phyloP scores from a whole-genome alignment of 1,284 basidiomycete species.

The Paramarasmius palmivorus region DNA sequence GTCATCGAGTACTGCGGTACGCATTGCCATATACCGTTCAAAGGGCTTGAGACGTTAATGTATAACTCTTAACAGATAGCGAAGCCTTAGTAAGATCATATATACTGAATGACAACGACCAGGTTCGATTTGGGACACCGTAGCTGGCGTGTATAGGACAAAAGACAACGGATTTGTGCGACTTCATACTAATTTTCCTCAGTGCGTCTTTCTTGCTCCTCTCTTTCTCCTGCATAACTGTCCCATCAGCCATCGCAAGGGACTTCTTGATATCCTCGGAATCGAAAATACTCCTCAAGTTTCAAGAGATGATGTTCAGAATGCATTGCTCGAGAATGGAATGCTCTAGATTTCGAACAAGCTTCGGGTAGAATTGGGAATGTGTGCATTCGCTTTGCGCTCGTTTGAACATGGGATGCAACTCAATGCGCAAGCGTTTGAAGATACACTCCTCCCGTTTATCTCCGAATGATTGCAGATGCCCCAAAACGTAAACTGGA shows the following conservation, averaged over 20 bases:
- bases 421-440: conserved; percentile 49
- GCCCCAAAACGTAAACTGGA: conserved; percentile 37
- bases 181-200: conserved; percentile 66
- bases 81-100: conserved; percentile 56
- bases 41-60: neutral
- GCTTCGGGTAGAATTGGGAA: conserved; percentile 41
- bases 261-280: conserved; percentile 48
- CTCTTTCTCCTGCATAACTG: neutral
- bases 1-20: conserved; percentile 56
- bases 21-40: neutral
- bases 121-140: conserved; percentile 43
- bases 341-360: conserved; percentile 52
- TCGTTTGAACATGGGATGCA: conserved; percentile 49
- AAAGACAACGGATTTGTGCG: conserved; percentile 51
- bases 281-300: conserved; percentile 19
- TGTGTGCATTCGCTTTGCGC: conserved; percentile 56
- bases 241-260: conserved; percentile 47
- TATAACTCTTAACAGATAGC: conserved; percentile 38
- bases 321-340: conserved; percentile 44
- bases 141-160: conserved; percentile 57
- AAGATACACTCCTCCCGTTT: conserved; percentile 39
- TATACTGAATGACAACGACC: conserved; percentile 41
- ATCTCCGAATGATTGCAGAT: conserved; percentile 47
- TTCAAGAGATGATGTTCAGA: conserved; percentile 39
- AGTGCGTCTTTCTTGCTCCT: conserved; percentile 36